phyloP scores from a whole-genome alignment of 2,329 filamentous ascomycete species.

The Cladosporium sp. region DNA sequence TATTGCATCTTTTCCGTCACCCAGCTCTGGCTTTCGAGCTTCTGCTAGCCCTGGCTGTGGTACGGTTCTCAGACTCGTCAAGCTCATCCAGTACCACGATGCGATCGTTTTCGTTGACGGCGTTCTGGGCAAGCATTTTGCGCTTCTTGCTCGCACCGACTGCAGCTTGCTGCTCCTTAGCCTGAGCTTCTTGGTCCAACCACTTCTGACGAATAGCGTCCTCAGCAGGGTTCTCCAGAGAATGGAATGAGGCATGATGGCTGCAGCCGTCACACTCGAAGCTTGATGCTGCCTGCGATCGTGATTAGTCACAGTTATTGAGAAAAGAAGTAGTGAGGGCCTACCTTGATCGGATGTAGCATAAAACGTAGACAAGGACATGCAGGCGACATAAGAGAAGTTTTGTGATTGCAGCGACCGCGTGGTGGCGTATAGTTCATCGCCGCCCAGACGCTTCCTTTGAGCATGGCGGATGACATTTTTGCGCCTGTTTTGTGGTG shows the following conservation, averaged over 20 bases:
- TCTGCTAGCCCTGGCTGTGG: conserved; percentile 22
- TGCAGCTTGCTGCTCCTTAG: conserved; percentile 22
- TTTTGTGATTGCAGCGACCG: conserved; percentile 54
- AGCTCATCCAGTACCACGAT: conserved; percentile 12
- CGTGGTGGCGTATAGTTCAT: conserved; percentile 56
- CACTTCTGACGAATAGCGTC: conserved; percentile 51
- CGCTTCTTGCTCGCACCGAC: conserved; percentile 26
- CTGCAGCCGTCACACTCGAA: conserved; percentile 60
- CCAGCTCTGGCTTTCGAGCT: conserved; percentile 3
- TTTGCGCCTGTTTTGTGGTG: neutral
- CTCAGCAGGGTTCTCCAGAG: conserved; percentile 54
- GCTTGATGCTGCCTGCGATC: conserved; percentile 46
- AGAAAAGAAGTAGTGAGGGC: neutral
- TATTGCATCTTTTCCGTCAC: neutral
- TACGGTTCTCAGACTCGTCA: neutral
- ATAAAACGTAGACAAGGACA: conserved; percentile 60
- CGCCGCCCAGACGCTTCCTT: conserved; percentile 52
- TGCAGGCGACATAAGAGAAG: conserved; percentile 47
- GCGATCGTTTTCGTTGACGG: neutral
- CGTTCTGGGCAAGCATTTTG: conserved; percentile 12
- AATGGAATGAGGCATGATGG: conserved; percentile 59
- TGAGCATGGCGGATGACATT: conserved; percentile 26
- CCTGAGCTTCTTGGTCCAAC: conserved; percentile 42
- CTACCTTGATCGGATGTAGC: conserved; percentile 58
- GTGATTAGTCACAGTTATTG: neutral